Conservation (phyloP, 2,329 filamentous ascomycete species). For the Stemphylium vesicarium region DNA sequence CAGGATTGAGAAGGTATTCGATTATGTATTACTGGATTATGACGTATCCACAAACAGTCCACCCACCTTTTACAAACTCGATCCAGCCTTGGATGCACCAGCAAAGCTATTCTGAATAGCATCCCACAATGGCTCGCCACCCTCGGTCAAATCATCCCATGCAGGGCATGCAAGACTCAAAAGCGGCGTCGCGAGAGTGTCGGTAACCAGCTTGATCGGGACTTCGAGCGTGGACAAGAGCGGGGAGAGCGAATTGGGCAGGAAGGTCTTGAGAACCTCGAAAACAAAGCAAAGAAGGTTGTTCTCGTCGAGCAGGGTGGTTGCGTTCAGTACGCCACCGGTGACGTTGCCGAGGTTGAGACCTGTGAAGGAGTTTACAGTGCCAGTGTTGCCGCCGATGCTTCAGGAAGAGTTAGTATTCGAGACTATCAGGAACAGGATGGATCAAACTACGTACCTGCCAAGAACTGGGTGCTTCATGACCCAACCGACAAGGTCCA, state of each 20-base stretch:
- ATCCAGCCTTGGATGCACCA: slow-evolving; percentile 18
- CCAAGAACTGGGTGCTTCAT: slow-evolving; percentile 22
- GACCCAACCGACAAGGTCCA: slow-evolving; percentile 25
- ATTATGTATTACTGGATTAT: no score
- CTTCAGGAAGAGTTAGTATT: slow-evolving; percentile 7
- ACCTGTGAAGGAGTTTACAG: slow-evolving; percentile 59
- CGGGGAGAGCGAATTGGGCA: slow-evolving; percentile 42
- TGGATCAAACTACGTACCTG: slow-evolving; percentile 17
- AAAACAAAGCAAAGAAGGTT: slow-evolving; percentile 49
- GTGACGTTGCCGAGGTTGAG: slow-evolving; percentile 44
- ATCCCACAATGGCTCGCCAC: slow-evolving; percentile 27
- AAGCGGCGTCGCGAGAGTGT: slow-evolving; percentile 27
- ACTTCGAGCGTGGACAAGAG: slow-evolving; percentile 32
- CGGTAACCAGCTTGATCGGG: slow-evolving; percentile 28
- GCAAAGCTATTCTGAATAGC: slow-evolving; percentile 16
- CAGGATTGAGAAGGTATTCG: no score
- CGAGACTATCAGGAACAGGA: neutral
- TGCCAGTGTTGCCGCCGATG: slow-evolving; percentile 61
- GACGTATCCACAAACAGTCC: neutral
- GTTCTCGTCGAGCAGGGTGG: slow-evolving; percentile 49
- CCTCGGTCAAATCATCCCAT: slow-evolving; percentile 27
- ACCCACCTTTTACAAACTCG: neutral
- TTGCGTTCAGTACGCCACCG: slow-evolving; percentile 21
- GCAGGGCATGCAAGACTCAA: slow-evolving; percentile 33
- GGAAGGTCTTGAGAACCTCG: slow-evolving; percentile 43